Evolutionary conservation across 2,329 filamentous ascomycete species (phyloP).

Genomic region (Fusarium tjaetaba): DNA sequence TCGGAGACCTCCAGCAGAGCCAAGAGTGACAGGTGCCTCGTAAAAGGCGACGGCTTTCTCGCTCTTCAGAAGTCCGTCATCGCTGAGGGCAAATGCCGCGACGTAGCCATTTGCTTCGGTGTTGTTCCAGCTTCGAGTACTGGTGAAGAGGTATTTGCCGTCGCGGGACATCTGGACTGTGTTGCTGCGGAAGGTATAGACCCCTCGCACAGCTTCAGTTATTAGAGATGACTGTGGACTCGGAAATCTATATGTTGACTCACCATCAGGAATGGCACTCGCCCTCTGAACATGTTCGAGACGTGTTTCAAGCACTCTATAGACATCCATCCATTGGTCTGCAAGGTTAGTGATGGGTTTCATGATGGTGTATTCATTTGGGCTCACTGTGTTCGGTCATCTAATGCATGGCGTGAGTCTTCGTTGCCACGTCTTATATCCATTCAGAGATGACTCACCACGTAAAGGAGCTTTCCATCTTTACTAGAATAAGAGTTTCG

Average conservation of each 20-base stretch:
- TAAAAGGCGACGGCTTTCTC: not conserved
- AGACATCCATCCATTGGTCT: slow-evolving; percentile 7
- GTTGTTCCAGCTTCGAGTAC: slow-evolving; percentile 5
- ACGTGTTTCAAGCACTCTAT: not conserved
- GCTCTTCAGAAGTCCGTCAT: not conserved
- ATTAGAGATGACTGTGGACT: not conserved
- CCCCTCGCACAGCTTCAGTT: not conserved
- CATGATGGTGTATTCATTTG: not conserved
- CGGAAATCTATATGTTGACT: not conserved
- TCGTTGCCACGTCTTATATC: rapidly evolving
- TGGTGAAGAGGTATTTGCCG: not conserved
- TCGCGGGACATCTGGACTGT: slow-evolving; percentile 5
- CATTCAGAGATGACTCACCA: not conserved
- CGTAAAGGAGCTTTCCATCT: slow-evolving; percentile 2
- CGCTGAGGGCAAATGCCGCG: not conserved
- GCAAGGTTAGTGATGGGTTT: not conserved
- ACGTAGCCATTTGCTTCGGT: slow-evolving; percentile 5
- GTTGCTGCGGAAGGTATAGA: slow-evolving; percentile 1
- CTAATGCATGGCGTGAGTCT: not conserved
- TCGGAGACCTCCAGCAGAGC: not conserved
- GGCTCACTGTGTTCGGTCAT: slow-evolving; percentile 6
- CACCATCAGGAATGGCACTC: not conserved
- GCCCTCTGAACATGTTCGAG: not conserved
- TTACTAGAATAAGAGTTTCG: slow-evolving; percentile 2
- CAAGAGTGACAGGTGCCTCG: slow-evolving; percentile 3